phyloP scores from a whole-genome alignment of 495 filamentous ascomycete genomes.

The Lasiosphaeria ovina region DNA sequence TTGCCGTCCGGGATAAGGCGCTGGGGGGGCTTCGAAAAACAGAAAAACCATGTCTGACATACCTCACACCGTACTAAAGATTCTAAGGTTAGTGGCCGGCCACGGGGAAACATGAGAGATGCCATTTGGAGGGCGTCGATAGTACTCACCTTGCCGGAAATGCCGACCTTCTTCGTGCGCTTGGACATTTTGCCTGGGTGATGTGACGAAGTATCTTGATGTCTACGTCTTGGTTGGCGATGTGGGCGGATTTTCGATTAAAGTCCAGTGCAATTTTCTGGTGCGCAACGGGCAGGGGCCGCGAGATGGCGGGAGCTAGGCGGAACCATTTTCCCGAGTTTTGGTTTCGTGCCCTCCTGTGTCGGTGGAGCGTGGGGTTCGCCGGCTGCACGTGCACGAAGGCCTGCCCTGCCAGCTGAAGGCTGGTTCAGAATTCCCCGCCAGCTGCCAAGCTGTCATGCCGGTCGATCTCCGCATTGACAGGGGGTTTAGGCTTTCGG shows the following conservation, averaged over 20 bases:
- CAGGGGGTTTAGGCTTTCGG: neutral
- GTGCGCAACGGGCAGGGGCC: slow-evolving; percentile 17
- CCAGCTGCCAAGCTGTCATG: neutral
- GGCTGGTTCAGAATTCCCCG: neutral
- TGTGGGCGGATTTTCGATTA: slow-evolving; percentile 33
- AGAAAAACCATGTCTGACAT: slow-evolving; percentile 29
- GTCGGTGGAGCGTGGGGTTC: no score
- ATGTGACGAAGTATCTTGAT: slow-evolving; percentile 18
- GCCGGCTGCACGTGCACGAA: neutral
- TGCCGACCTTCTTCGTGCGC: slow-evolving; percentile 97
- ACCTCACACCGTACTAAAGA: slow-evolving; percentile 58
- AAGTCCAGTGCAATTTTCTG: slow-evolving; percentile 31
- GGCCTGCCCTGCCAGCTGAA: neutral
- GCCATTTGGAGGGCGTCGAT: neutral
- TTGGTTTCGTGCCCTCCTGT: neutral
- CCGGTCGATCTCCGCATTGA: neutral
- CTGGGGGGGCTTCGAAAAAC: neutral
- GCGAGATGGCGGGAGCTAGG: slow-evolving; percentile 24
- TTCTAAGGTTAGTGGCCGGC: slow-evolving; percentile 14
- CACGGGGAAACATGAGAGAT: neutral
- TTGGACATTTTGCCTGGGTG: slow-evolving; percentile 80
- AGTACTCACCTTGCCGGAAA: slow-evolving; percentile 55
- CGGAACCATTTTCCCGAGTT: slow-evolving; percentile 31
- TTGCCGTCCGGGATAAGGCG: slow-evolving; percentile 9
- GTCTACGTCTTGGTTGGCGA: slow-evolving; percentile 22